These are phyloP conservation scores for Diaporthe destruens DNA, from an alignment of 2,329 filamentous ascomycete species.

Conservation along the genomic window DNA sequence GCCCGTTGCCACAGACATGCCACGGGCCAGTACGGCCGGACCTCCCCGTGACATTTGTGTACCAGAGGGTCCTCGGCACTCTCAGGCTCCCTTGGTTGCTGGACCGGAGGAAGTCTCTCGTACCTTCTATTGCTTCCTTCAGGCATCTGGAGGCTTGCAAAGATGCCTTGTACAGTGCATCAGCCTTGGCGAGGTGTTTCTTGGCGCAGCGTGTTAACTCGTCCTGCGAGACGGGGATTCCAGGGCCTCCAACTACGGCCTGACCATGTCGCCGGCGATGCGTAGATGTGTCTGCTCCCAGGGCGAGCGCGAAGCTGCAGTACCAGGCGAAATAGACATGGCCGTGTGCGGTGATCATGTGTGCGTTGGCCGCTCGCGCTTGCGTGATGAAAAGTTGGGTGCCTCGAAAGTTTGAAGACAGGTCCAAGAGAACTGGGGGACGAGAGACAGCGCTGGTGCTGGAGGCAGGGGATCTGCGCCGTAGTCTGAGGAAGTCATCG, in stretches of 20 bases:
- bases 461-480: conserved; percentile 40
- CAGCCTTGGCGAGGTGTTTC: neutral
- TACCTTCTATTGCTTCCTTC: neutral
- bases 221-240: neutral
- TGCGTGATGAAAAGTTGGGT: neutral
- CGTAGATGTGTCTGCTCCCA: conserved; percentile 4
- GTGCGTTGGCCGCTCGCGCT: conserved; percentile 47
- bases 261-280: too few relatives aligned
- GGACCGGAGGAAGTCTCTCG: conserved; percentile 43
- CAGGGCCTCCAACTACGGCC: neutral
- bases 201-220: neutral
- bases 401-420: conserved; percentile 48
- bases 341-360: conserved; percentile 62
- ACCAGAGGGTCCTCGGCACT: neutral
- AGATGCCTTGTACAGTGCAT: neutral
- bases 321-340: conserved; percentile 64
- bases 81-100: conserved; percentile 48
- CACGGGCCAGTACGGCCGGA: conserved; percentile 69
- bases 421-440: conserved; percentile 42
- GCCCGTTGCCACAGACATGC: conserved; percentile 70
- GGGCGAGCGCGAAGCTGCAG: conserved; percentile 56
- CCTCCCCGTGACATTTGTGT: conserved; percentile 53
- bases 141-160: neutral
- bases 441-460: neutral
- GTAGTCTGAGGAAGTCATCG: conserved; percentile 52